Evolutionary conservation across 169 alveolate species (phyloP).

Genomic region (Eimeria nieschulzi): DNA sequence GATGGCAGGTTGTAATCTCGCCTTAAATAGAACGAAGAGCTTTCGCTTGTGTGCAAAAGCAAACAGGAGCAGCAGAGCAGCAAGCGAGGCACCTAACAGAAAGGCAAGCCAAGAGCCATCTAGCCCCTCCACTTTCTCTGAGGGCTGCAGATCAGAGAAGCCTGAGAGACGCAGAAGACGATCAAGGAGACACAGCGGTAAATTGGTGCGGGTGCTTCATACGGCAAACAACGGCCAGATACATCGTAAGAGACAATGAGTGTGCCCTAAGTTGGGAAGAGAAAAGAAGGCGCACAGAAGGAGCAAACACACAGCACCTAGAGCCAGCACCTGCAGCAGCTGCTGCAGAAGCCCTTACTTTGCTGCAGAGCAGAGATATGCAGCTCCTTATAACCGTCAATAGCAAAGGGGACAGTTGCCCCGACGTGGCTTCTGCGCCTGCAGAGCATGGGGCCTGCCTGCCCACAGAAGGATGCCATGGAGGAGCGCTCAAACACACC

Average conservation of each 20-base stretch:
- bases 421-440: background rate
- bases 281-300: background rate
- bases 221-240: background rate
- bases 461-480: constrained; percentile 16
- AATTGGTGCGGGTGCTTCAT: background rate
- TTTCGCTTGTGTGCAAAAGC: background rate
- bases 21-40: background rate
- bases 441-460: constrained; percentile 21
- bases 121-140: background rate
- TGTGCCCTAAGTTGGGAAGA: too few species aligned
- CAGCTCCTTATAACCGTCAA: background rate
- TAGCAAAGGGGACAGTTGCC: background rate
- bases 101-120: background rate
- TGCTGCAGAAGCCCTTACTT: constrained; percentile 9
- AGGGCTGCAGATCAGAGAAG: background rate
- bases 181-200: background rate
- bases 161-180: background rate
- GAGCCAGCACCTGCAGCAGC: background rate
- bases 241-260: too few species aligned
- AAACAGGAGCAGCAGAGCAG: constrained; percentile 36
- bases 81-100: constrained; percentile 14
- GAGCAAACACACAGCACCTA: background rate
- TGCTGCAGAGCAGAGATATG: constrained; percentile 36
- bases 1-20: background rate
- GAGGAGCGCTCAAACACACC: background rate